Evolutionary conservation across 768 basidiomycete genomes (phyloP), one percentile per base, ranked within the genome.

Genomic region (Amanita jacksonii): DNA sequence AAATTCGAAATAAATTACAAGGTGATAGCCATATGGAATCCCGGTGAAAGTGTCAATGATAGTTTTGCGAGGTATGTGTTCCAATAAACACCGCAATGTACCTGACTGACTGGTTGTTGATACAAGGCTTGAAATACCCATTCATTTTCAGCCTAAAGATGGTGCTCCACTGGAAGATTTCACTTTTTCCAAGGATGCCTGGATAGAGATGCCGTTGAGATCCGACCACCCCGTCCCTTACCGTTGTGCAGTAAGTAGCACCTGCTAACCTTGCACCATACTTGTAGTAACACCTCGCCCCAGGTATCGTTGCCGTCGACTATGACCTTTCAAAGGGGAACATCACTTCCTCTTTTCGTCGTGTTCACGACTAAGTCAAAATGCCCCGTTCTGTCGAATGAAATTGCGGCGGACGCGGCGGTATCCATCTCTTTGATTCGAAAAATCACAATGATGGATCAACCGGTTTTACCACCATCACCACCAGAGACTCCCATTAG

Each of bases 381-480:
- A 31, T 79, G 76, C 13, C 58, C 66, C 1, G 50, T 60, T 8
- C 61, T 85, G 24, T 70, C 77, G 7, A 71, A 69, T 46, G 81
- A 85, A 54, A 81, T 85, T 27, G 76, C 81, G 6, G 54, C 79
- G 3, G 82, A 85, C 55, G 79, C 84, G 5, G 81, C 80, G 9
- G 76, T 84, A 24, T 73, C 73, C n/a, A 73, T 84, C 8, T 77
- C 77, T 0, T 66, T 86, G 19, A 56, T 77, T 49, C 79, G 80
- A 27, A 73, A 79, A 54, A 66, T 83, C 15, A 70, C 65, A 20
- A 64, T 81, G 49, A 71, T 68, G 7, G 69, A 74, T 41, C 61
- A 63, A 13, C 51, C 62, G 1, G 49, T 55, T 2, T 57, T 64
- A 22, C 64, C 72, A 3, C 69, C 72, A 0, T 67, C 69, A 8